Percentiles rank a stretch among this genome's conserved stretches.
Evolutionary conservation across 164 flowering plant species (phyloP).

Genomic region (Vitis labrusca): DNA sequence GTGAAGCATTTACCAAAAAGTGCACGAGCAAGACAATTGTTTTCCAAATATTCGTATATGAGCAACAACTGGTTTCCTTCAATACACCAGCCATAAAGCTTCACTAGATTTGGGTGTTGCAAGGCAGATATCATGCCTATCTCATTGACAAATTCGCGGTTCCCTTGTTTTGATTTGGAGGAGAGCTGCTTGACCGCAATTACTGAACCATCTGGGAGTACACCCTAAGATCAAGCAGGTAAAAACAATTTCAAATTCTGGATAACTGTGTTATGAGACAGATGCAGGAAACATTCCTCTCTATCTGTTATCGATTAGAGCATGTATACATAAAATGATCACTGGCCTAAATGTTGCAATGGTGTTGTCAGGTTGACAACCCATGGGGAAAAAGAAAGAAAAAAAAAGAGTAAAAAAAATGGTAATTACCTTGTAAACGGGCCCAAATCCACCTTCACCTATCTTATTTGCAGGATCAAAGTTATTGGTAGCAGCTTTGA

Average conservation of each 20-base stretch:
- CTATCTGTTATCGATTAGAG: no score
- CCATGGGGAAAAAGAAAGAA: neutral
- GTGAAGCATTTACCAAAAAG: slow-evolving; percentile 39
- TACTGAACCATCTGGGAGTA: slow-evolving; percentile 46
- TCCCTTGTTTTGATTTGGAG: slow-evolving; percentile 74
- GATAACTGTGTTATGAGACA: no score
- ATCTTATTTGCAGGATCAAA: slow-evolving; percentile 75
- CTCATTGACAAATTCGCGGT: slow-evolving; percentile 71
- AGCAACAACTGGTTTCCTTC: slow-evolving; percentile 65
- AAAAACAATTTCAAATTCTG: neutral
- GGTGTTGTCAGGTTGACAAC: neutral
- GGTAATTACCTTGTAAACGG: slow-evolving; percentile 68
- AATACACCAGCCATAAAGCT: slow-evolving; percentile 65
- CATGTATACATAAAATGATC: no score
- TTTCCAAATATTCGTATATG: slow-evolving; percentile 69
- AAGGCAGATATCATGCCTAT: slow-evolving; percentile 73
- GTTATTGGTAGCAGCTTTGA: slow-evolving; percentile 72
- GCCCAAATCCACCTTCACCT: slow-evolving; percentile 92
- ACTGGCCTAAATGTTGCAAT: neutral
- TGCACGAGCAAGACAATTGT: slow-evolving; percentile 69
- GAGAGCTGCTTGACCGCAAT: slow-evolving; percentile 81
- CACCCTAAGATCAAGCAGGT: slow-evolving; percentile 37
- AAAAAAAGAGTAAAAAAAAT: neutral
- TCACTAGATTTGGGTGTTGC: slow-evolving; percentile 73
- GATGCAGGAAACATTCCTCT: no score